Conservation (phyloP, 2,329 filamentous ascomycete genomes). For the Ophiocordyceps sinensis region DNA sequence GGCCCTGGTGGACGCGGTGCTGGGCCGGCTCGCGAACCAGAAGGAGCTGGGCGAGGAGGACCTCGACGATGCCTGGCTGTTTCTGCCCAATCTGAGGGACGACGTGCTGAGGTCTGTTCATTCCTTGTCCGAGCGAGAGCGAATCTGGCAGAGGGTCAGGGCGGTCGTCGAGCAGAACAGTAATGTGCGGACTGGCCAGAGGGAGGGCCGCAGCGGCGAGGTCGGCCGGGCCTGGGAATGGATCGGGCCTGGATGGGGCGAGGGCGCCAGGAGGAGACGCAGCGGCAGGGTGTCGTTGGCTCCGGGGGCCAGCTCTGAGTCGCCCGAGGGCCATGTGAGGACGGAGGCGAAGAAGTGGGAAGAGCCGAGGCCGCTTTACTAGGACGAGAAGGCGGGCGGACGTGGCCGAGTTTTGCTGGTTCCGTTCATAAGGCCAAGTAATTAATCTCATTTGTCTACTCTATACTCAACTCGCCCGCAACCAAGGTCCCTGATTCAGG, state of each 20-base stretch:
- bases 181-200: slow-evolving; percentile 66
- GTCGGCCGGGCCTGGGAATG: slow-evolving; percentile 56
- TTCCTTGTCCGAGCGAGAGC: slow-evolving; percentile 58
- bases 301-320: slow-evolving; percentile 22
- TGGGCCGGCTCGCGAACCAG: slow-evolving; percentile 71
- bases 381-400: slow-evolving; percentile 3
- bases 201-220: slow-evolving; percentile 52
- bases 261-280: slow-evolving; percentile 29
- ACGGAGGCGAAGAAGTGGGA: slow-evolving; percentile 24
- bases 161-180: slow-evolving; percentile 84
- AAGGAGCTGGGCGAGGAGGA: slow-evolving; percentile 61
- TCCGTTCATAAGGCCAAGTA: not conserved
- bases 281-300: slow-evolving; percentile 37
- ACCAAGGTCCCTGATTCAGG: not conserved
- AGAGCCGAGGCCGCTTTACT: slow-evolving; percentile 27
- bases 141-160: slow-evolving; percentile 71
- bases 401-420: not conserved
- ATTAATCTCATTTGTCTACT: slow-evolving; percentile 1
- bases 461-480: not conserved
- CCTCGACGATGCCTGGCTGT: slow-evolving; percentile 64
- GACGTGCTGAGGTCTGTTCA: slow-evolving; percentile 79
- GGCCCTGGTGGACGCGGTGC: slow-evolving; percentile 65
- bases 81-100: slow-evolving; percentile 78
- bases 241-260: slow-evolving; percentile 43
- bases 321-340: slow-evolving; percentile 9